A percentile compares a stretch with the other conserved stretches of the same genome.
Conservation (phyloP, 2,329 filamentous ascomycete species). For the Penicillium nordicum region DNA sequence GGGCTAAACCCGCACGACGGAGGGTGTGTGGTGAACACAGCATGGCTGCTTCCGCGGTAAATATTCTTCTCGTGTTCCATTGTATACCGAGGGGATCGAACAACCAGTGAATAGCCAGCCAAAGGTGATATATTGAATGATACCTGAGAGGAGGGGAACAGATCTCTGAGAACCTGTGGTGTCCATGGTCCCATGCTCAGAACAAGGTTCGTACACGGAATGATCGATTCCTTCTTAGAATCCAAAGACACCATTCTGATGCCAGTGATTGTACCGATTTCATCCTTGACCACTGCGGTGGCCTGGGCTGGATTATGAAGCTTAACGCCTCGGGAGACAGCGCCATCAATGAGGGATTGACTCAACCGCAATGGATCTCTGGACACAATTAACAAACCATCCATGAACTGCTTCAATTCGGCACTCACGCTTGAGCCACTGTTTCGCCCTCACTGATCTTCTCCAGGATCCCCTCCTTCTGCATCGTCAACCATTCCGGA, state of each 20-base stretch:
- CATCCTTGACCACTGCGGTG: conserved; percentile 52
- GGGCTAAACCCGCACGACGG: conserved; percentile 58
- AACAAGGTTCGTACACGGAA: conserved; percentile 64
- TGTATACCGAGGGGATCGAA: conserved; percentile 55
- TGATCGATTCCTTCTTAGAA: conserved; percentile 20
- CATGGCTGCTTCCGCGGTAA: conserved; percentile 56
- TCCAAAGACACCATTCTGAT: conserved; percentile 49
- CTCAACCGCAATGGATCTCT: conserved; percentile 67
- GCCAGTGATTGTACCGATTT: conserved; percentile 49
- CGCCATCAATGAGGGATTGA: conserved; percentile 60
- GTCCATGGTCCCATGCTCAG: conserved; percentile 72
- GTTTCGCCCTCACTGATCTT: conserved; percentile 59
- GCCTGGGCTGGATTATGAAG: conserved; percentile 64
- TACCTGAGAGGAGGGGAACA: conserved; percentile 59
- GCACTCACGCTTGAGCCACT: conserved; percentile 62
- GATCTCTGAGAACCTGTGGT: conserved; percentile 57
- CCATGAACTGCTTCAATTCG: neutral
- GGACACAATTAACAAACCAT: conserved; percentile 1
- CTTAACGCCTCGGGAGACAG: conserved; percentile 58
- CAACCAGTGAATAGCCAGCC: conserved; percentile 69
- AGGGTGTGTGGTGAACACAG: conserved; percentile 62
- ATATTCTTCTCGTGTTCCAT: conserved; percentile 30
- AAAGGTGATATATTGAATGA: conserved; percentile 59
- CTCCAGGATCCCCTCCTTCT: conserved; percentile 56
- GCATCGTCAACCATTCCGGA: conserved; percentile 59